Conservation (phyloP, 495 filamentous ascomycete genomes). For the Penicillium riverlandense region DNA sequence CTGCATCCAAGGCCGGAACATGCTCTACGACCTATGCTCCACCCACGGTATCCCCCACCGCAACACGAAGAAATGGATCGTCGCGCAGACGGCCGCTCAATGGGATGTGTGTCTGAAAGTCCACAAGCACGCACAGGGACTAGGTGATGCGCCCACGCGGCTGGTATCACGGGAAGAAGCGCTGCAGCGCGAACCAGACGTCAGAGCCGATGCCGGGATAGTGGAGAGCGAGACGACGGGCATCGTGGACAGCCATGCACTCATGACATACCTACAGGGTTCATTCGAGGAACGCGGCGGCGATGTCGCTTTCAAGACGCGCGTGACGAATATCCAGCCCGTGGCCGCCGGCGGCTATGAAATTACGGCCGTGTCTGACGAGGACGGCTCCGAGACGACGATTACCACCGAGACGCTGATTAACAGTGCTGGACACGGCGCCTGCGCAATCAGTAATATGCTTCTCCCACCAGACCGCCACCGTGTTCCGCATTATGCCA, state of each 20-base stretch:
- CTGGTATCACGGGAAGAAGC: conserved; percentile 60
- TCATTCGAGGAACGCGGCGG: conserved; percentile 73
- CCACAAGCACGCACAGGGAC: conserved; percentile 55
- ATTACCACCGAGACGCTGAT: conserved; percentile 71
- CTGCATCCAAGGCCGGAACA: conserved; percentile 66
- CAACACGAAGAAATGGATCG: conserved; percentile 87
- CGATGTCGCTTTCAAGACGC: conserved; percentile 56
- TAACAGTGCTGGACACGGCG: conserved; percentile 79
- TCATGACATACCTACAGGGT: conserved; percentile 75
- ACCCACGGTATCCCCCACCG: conserved; percentile 58
- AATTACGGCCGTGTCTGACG: conserved; percentile 41
- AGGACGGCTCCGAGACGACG: conserved; percentile 32
- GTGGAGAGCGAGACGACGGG: conserved; percentile 80
- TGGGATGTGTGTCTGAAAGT: conserved; percentile 57
- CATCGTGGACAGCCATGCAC: conserved; percentile 79
- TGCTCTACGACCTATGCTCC: conserved; percentile 75
- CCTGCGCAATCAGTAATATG: conserved; percentile 73
- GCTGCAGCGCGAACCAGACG: conserved; percentile 59
- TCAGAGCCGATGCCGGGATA: conserved; percentile 60
- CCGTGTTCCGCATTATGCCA: conserved; percentile 68
- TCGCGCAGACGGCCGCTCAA: conserved; percentile 73
- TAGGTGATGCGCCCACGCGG: conserved; percentile 63
- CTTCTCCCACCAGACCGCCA: conserved; percentile 57
- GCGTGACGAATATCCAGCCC: conserved; percentile 52
- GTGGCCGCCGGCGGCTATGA: conserved; percentile 48